Base-by-base conservation (phyloP, 2,329 filamentous ascomycete genomes). In the Capronia americana region DNA sequence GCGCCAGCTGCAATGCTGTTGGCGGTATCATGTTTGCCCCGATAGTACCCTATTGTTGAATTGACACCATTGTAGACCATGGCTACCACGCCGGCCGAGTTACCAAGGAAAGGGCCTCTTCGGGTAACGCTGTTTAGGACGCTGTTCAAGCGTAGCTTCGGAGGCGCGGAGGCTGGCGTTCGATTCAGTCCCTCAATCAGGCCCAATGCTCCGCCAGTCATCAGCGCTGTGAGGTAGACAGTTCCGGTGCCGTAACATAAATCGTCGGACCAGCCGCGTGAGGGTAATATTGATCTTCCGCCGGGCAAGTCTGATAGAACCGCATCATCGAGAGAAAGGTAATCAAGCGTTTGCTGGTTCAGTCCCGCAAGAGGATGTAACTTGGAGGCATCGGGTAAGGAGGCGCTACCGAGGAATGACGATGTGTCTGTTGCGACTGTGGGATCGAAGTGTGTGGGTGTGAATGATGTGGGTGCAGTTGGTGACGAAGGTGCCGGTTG, bases 201-300 rank as follows among this genome's bases (percentile, higher is more conserved):
- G 69, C 95, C 95, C 94, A 94, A 98, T 64, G 88, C 89, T 72
- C 95, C 95, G 79, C 95, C 95, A 72, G 96, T 77, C 48, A 90
- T 86, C 74, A 99, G 83, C 6, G 91, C 95, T n/a, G 91, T 84
- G 67, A 99, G 84, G 78, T 99, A 99, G 76, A 93, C 97, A 69
- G 94, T 89, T 74, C 95, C 95, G 24, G 95, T 96, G 76, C 96
- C 95, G 79, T 99, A 99, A 82, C 95, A 98, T 67, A 99, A 87
- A 79, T 99, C 95, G 77, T 99, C 95, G 68, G 93, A 96, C 88
- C 96, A 99, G 77, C 95, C 95, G 78, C 95, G 90, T 64, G 93
- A 97, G 51, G 96, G 95, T 62, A 99, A 87, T 62, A 93, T 90
- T 51, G 94, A 96, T 77, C 92, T 91, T 66, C 89, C 86, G 75